Percentiles rank a stretch among this genome's conserved stretches.
Evolutionary conservation across 208 protist species (phyloP).

Genomic region (Trypanosoma mega): DNA sequence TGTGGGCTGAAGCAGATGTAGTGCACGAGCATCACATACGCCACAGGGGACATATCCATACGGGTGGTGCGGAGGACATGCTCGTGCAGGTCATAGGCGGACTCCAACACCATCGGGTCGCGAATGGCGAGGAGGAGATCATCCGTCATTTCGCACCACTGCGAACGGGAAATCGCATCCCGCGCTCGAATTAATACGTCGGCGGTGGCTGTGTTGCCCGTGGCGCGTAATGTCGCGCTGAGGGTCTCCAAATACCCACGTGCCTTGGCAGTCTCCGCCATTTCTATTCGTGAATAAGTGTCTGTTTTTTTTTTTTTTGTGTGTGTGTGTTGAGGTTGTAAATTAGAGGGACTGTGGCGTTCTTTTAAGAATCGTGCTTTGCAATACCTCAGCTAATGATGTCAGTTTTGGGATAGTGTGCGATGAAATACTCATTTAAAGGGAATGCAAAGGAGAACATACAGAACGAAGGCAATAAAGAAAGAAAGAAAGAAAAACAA

Average conservation of each 20-base stretch:
- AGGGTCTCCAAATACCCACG: constrained; percentile 48
- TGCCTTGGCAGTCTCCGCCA: constrained; percentile 36
- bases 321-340: not conserved
- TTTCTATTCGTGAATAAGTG: not conserved
- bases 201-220: constrained; percentile 36
- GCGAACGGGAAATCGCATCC: constrained; percentile 39
- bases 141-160: constrained; percentile 81
- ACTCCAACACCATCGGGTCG: constrained; percentile 57
- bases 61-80: constrained; percentile 61
- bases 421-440: too few relatives aligned
- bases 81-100: constrained; percentile 74
- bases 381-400: too few relatives aligned
- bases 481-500: not conserved
- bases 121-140: constrained; percentile 60
- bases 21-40: constrained; percentile 83
- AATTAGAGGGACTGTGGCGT: too few relatives aligned
- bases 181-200: constrained; percentile 37
- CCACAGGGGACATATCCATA: constrained; percentile 80
- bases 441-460: constrained; percentile 2
- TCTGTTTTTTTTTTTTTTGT: constrained; percentile 4
- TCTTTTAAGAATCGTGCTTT: too few relatives aligned
- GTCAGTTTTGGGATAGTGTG: too few relatives aligned
- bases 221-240: constrained; percentile 30
- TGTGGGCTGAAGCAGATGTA: constrained; percentile 70
- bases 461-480: not conserved